A percentile compares a stretch with the other conserved stretches of the same genome.
Conservation (phyloP, 176 grass and related monocot genomes). For the Rhipidocladum racemiflorum region DNA sequence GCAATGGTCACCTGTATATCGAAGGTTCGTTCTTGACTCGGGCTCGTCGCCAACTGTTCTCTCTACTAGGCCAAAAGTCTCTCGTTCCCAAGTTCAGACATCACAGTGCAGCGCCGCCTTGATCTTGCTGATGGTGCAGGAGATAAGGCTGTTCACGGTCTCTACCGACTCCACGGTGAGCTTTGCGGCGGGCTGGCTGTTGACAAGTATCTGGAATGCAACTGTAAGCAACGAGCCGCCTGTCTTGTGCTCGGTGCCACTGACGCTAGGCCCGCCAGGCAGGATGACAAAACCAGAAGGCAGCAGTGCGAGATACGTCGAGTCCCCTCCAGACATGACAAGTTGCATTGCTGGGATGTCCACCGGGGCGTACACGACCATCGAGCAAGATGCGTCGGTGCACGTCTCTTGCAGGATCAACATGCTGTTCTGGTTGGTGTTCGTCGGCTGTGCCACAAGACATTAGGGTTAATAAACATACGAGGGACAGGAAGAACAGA, state of each 20-base stretch:
- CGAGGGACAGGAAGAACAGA: background rate
- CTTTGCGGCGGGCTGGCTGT: conserved; percentile 73
- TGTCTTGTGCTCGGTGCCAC: conserved; percentile 33
- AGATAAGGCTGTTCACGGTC: conserved; percentile 74
- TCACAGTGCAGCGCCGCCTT: conserved; percentile 56
- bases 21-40: conserved; percentile 99
- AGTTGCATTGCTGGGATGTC: conserved; percentile 85
- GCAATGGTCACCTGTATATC: conserved; percentile 55
- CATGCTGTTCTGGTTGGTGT: conserved; percentile 71
- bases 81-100: conserved; percentile 5
- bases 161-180: conserved; percentile 77
- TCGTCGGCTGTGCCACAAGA: conserved; percentile 44
- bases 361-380: conserved; percentile 87
- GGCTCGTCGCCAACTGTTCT: background rate
- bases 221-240: conserved; percentile 73
- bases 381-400: conserved; percentile 66
- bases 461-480: background rate
- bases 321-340: conserved; percentile 80
- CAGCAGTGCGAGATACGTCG: conserved; percentile 57
- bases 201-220: conserved; percentile 95
- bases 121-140: conserved; percentile 88
- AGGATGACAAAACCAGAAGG: conserved; percentile 81
- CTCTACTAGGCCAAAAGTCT: conserved; percentile 4
- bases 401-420: conserved; percentile 86
- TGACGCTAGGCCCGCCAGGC: conserved; percentile 29